A percentile compares a stretch with the other conserved stretches of the same genome.
Evolutionary conservation across 495 filamentous ascomycete species (phyloP).

Genomic region (Podospora pseudopauciseta): DNA sequence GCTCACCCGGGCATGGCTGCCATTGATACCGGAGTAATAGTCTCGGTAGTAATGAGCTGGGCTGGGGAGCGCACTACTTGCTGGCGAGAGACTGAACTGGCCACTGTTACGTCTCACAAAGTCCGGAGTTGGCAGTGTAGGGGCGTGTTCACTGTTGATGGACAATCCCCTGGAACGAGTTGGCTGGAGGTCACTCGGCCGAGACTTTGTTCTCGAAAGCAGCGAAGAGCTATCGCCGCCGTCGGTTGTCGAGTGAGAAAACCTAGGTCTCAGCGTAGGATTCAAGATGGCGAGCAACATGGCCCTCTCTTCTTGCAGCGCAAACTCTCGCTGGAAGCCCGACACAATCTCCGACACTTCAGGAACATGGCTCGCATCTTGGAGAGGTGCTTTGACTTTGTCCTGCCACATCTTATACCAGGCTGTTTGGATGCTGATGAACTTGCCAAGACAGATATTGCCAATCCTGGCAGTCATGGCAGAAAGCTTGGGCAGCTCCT

Average conservation of each 20-base stretch:
- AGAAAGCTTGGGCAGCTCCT: constrained; percentile 86
- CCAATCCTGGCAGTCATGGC: constrained; percentile 71
- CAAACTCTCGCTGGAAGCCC: constrained; percentile 71
- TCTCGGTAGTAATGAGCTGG: constrained; percentile 50
- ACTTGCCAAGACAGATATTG: constrained; percentile 72
- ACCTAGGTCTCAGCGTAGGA: constrained; percentile 38
- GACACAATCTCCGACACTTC: constrained; percentile 62
- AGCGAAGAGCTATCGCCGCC: constrained; percentile 43
- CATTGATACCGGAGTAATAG: constrained; percentile 43
- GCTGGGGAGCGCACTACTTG: constrained; percentile 42
- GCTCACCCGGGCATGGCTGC: constrained; percentile 28
- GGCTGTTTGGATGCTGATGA: constrained; percentile 72
- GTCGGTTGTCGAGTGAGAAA: constrained; percentile 47
- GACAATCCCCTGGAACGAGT: constrained; percentile 53
- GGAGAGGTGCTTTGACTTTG: constrained; percentile 72
- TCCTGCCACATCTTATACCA: constrained; percentile 79
- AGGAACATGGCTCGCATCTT: constrained; percentile 58
- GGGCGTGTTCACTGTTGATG: constrained; percentile 60
- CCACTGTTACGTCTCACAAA: constrained; percentile 55
- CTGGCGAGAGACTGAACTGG: constrained; percentile 52
- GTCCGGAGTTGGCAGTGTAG: constrained; percentile 56
- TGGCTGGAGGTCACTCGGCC: constrained; percentile 38
- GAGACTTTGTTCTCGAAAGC: constrained; percentile 38
- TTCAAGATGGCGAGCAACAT: constrained; percentile 49
- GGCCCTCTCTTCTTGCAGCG: constrained; percentile 52